phyloP scores from a whole-genome alignment of 208 protist genomes.

The Spironucleus salmonicida region DNA sequence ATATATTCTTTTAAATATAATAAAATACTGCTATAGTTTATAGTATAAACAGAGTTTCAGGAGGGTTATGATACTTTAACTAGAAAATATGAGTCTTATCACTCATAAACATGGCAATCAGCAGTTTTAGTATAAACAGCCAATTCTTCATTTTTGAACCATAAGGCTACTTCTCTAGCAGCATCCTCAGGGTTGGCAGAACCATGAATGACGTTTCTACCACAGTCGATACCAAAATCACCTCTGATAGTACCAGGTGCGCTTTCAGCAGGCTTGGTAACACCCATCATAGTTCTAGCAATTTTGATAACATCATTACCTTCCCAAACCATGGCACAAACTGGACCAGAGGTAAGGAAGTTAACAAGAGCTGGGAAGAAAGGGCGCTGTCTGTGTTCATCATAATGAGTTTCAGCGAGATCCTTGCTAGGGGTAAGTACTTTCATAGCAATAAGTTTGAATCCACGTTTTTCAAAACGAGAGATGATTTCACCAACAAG shows the following conservation, averaged over 20 bases:
- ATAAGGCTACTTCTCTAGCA: constrained; percentile 75
- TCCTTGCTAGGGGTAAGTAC: background rate
- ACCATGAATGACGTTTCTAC: constrained; percentile 84
- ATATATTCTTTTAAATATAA: no score
- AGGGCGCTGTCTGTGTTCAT: background rate
- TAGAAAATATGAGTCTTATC: no score
- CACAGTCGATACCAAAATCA: constrained; percentile 74
- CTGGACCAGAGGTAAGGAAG: constrained; percentile 57
- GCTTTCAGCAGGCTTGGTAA: constrained; percentile 72
- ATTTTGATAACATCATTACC: constrained; percentile 74
- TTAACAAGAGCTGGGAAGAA: constrained; percentile 3
- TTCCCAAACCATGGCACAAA: constrained; percentile 86
- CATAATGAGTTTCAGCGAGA: background rate
- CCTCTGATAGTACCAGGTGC: constrained; percentile 78
- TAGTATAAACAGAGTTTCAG: no score
- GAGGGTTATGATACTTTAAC: no score
- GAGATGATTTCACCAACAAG: constrained; percentile 32
- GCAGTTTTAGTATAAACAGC: no score
- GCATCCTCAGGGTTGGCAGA: constrained; percentile 73
- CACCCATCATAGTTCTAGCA: constrained; percentile 73
- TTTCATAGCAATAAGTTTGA: background rate
- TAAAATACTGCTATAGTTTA: no score
- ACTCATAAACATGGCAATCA: no score
- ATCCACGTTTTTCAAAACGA: constrained; percentile 6
- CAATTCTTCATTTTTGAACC: no score